Evolutionary conservation across 2,329 filamentous ascomycete species (phyloP), one percentile per base, ranked within the genome.

Genomic region (Ceratocystis colombiana): DNA sequence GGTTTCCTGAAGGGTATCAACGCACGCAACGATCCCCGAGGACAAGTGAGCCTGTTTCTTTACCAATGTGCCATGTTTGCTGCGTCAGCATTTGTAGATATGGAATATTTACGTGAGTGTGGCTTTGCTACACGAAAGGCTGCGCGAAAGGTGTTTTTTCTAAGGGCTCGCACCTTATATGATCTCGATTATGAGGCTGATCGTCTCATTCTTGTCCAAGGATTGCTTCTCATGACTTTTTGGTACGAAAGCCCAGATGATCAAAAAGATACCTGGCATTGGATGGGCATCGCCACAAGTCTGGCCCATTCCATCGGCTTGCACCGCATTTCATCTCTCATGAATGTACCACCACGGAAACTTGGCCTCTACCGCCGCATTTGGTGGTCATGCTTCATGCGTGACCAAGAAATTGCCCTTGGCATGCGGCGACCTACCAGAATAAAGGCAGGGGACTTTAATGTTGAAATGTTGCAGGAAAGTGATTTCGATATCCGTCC

Each of bases 341-440:
- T 89, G 7, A 86, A 84, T 71, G 90, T 96, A 83, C 82, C 88
- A 48, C 76, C 78, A 2, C 81, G 84, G 64, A 88, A 89, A 72
- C 88, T 91, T 73, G 89, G 86, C 72, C 78, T 96, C 63, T 96
- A 92, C 89, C 96, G 96, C 77, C 83, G 92, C 64, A 94, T 96
- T 71, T 97, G 93, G 93, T 97, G 93, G 93, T 96, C 89, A 41
- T 95, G 90, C 69, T 96, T 96, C 73, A 96, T 96, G 85, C 87
- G 92, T 65, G 93, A 97, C 75, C 88, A 92, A 62, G 81, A 96
- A 53, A 91, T 96, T 69, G 93, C 93, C 1, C 79, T 97, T 12
- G 93, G 93, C 66, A 96, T 96, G 92, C 85, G 93, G 66, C 85
- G 93, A 65, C 92, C 92, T 3, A 96, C 91, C 48, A 83, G 92